Base-by-base conservation (phyloP, 192 early-diverging fungal species). In the Linnemannia zychae region DNA sequence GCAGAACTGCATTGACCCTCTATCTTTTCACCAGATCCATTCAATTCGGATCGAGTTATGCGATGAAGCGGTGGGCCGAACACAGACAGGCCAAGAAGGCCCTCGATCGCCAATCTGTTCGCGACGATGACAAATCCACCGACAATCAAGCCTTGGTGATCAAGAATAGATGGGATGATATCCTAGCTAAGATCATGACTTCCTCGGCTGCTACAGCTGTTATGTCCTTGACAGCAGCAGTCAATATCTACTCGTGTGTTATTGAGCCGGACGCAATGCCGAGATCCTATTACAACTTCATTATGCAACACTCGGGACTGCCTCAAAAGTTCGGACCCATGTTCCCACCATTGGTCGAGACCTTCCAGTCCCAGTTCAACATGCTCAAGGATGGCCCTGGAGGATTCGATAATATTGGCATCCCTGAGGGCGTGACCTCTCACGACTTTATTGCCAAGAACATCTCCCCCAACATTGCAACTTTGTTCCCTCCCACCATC, bases 31-130 rank as follows among this genome's bases (percentile, higher is more conserved):
- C 94, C 12, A 88, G 94, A 44, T 91, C 91, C 2, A 48, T 92
- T 53, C 94, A 95, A 71, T 94, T 93, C 69, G 90, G 88, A n/a
- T 86, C 87, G 13, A 89, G 92, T 47, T 94, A 93, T 91, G 74
- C 91, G 24, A 91, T 95, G 89, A 90, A 91, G 49, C 87, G 87
- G 17, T 94, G 90, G 92, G 86, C 85, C 16, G 78, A 81, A 13
- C 67, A 79, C 34, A 75, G 91, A 33, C 53, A 84, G 31, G 52
- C 69, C 34, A 82, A 81, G 52, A 78, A 75, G 49, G 75, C 78
- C 11, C 18, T 65, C 18, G 49, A 70, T 44, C 69, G 73, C 52
- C 72, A 75, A 53, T 57, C 53, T 1, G 77, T 75, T 24, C 46
- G 77, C 16, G 77, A 84, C 12, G 60, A 34, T 12, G 79, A 79